Conservation (phyloP, 2,329 filamentous ascomycete species). For the Fusarium xylarioides region DNA sequence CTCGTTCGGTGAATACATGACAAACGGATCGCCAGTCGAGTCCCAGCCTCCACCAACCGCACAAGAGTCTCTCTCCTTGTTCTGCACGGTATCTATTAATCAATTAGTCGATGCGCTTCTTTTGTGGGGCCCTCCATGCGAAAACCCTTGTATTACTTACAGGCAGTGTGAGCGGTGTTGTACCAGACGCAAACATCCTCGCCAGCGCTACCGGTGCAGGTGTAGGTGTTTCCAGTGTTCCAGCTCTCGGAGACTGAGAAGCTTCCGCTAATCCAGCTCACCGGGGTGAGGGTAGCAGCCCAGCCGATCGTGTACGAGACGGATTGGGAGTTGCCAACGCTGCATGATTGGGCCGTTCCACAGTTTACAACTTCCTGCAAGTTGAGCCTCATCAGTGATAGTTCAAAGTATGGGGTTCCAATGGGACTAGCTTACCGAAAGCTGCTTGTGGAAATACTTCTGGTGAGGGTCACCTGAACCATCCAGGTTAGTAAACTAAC, state of each 20-base stretch:
- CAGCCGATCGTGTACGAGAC: neutral
- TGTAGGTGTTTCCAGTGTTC: neutral
- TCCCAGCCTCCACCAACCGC: neutral
- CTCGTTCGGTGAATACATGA: neutral
- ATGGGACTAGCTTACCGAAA: neutral
- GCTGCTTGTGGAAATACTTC: constrained; percentile 5
- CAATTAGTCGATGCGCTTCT: neutral
- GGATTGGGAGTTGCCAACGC: neutral
- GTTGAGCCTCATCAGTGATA: neutral
- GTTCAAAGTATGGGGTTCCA: neutral
- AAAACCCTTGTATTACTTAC: neutral
- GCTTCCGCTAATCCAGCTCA: neutral
- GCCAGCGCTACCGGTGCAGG: neutral
- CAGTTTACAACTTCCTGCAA: neutral
- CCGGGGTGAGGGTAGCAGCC: neutral
- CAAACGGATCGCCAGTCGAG: neutral
- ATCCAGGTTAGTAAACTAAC: neutral
- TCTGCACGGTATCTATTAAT: neutral
- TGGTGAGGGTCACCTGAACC: neutral
- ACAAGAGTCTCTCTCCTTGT: neutral
- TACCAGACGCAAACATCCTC: constrained; percentile 3
- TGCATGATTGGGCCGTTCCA: neutral
- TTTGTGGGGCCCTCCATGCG: neutral
- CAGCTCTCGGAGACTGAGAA: neutral
- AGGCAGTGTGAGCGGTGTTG: neutral